phyloP scores from a whole-genome alignment of 164 flowering plant species.

The Pachysandra terminalis region DNA sequence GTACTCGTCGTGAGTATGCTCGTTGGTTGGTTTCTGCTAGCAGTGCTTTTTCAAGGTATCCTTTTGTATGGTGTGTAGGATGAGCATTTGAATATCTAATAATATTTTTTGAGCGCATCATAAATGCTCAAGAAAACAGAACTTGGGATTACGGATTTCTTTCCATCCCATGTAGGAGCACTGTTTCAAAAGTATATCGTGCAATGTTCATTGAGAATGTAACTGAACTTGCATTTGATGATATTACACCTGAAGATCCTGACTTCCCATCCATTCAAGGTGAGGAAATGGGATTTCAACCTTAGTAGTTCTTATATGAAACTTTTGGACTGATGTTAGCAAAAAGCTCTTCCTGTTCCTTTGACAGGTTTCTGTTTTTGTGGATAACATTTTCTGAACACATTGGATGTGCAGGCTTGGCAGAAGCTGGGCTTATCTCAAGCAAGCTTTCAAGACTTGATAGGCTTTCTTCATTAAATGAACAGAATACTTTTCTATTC shows the following conservation, averaged over 20 bases:
- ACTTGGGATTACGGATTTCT: not conserved
- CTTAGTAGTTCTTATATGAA: not conserved
- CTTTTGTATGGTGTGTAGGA: slow-evolving; percentile 7
- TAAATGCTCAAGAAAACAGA: no score
- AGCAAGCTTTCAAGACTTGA: slow-evolving; percentile 86
- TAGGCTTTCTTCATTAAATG: slow-evolving; percentile 43
- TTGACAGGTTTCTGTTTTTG: not conserved
- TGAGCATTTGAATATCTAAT: not conserved
- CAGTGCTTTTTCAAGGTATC: slow-evolving; percentile 80
- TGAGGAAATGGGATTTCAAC: slow-evolving; percentile 18
- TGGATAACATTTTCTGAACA: slow-evolving; percentile 6
- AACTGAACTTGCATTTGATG: slow-evolving; percentile 97
- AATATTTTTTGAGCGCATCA: not conserved
- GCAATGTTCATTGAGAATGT: slow-evolving; percentile 97
- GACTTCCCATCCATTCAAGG: slow-evolving; percentile 97
- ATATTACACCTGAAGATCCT: slow-evolving; percentile 87
- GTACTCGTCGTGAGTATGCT: slow-evolving; percentile 97
- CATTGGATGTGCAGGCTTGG: slow-evolving; percentile 62
- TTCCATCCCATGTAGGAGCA: slow-evolving; percentile 43
- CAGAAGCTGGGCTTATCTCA: slow-evolving; percentile 97
- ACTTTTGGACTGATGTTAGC: not conserved
- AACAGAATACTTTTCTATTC: slow-evolving; percentile 46
- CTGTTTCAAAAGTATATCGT: slow-evolving; percentile 89
- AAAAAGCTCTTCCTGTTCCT: not conserved
- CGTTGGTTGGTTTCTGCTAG: slow-evolving; percentile 97